phyloP scores from a whole-genome alignment of 2,329 filamentous ascomycete species.

The Fusarium chaquense region DNA sequence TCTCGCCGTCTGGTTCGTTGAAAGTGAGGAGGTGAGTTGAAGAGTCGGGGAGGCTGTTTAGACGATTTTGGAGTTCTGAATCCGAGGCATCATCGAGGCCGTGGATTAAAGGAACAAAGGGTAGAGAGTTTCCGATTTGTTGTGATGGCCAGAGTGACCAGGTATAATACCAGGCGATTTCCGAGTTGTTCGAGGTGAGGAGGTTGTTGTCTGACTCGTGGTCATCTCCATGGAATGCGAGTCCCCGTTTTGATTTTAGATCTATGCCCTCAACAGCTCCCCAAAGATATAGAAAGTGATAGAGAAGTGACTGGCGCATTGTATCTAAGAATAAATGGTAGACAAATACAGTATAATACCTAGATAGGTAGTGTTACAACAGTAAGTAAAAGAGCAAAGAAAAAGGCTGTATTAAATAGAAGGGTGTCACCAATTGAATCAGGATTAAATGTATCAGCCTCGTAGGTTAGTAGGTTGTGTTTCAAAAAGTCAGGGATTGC shows the following conservation, averaged over 20 bases:
- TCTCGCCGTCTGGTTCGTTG: constrained; percentile 58
- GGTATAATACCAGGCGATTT: constrained; percentile 59
- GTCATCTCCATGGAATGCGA: constrained; percentile 44
- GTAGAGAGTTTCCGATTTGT: constrained; percentile 43
- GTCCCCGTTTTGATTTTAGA: constrained; percentile 41
- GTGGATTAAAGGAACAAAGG: constrained; percentile 56
- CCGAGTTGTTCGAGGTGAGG: constrained; percentile 53
- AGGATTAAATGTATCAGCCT: constrained; percentile 24
- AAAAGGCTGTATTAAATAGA: constrained; percentile 1
- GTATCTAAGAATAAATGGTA: not conserved
- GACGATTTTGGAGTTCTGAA: constrained; percentile 41
- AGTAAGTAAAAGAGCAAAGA: no score
- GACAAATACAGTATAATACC: not conserved
- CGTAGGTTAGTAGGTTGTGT: not conserved
- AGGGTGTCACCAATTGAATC: not conserved
- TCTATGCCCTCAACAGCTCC: constrained; percentile 18
- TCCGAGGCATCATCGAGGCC: constrained; percentile 52
- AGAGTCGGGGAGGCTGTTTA: constrained; percentile 49
- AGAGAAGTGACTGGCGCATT: constrained; percentile 21
- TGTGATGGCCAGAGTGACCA: constrained; percentile 53
- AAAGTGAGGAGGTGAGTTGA: constrained; percentile 57
- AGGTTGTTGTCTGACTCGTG: constrained; percentile 52
- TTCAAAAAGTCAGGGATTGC: constrained; percentile 31
- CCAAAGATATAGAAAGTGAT: constrained; percentile 7
- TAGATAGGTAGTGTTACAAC: not conserved